A percentile compares a stretch with the other conserved stretches of the same genome.
These are phyloP conservation scores for Phytophthora palmivora DNA, from an alignment of 352 stramenopile genomes.

Conservation along the genomic window DNA sequence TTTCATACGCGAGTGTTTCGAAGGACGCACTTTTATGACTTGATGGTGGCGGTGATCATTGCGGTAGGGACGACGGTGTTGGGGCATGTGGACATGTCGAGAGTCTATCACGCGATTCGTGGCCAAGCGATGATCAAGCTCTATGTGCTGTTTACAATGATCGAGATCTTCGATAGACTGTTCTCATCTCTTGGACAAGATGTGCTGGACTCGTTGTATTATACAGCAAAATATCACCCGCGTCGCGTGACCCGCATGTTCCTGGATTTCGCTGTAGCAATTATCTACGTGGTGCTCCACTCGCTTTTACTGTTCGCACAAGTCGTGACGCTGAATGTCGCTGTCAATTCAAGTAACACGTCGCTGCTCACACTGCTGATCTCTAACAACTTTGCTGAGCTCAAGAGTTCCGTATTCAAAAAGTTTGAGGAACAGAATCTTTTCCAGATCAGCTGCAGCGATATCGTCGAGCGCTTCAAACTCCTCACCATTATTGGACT, in stretches of 20 bases:
- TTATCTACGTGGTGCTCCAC: constrained; percentile 91
- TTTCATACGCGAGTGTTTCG: constrained; percentile 81
- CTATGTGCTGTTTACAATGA: constrained; percentile 98
- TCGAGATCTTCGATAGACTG: constrained; percentile 98
- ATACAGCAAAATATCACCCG: constrained; percentile 82
- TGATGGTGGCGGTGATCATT: constrained; percentile 91
- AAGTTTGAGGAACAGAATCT: constrained; percentile 96
- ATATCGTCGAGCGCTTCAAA: constrained; percentile 99
- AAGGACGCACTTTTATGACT: constrained; percentile 92
- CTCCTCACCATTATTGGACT: constrained; percentile 95
- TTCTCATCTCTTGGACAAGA: constrained; percentile 97
- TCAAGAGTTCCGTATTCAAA: constrained; percentile 99
- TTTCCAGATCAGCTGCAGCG: constrained; percentile 97
- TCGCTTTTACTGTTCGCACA: constrained; percentile 96
- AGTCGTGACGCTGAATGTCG: constrained; percentile 97
- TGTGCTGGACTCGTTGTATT: constrained; percentile 96
- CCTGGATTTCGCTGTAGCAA: constrained; percentile 79
- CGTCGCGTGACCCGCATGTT: constrained; percentile 74
- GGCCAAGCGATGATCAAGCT: constrained; percentile 99
- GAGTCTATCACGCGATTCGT: constrained; percentile 98
- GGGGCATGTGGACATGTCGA: constrained; percentile 93
- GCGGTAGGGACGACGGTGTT: constrained; percentile 78
- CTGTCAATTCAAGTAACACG: constrained; percentile 95
- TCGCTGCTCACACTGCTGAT: constrained; percentile 95
- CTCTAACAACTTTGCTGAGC: constrained; percentile 99